These are phyloP conservation scores for Eragrostis tef DNA, from an alignment of 202 grass and related monocot species.

Conservation along the genomic window DNA sequence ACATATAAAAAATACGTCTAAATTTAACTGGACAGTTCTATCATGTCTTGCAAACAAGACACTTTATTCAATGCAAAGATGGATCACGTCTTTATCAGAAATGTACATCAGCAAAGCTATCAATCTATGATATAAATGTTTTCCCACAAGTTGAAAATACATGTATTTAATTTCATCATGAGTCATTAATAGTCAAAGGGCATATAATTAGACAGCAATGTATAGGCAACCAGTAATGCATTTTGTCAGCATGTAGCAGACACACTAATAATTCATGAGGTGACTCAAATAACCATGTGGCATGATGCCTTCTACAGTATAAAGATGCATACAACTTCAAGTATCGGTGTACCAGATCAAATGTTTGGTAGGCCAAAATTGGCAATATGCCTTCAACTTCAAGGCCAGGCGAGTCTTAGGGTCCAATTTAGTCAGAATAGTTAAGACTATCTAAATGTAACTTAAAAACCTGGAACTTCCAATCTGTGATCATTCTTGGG, in stretches of 20 bases:
- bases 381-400: neutral
- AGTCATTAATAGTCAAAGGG: neutral
- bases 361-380: neutral
- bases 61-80: conserved; percentile 29
- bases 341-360: too few species aligned
- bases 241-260: neutral
- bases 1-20: neutral
- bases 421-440: too few species aligned
- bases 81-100: neutral
- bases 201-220: neutral
- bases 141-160: conserved; percentile 3
- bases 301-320: too few species aligned
- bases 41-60: neutral
- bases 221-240: neutral
- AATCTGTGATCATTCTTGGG: too few species aligned
- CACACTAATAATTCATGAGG: too few species aligned
- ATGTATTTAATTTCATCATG: neutral
- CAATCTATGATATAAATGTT: conserved; percentile 12
- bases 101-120: conserved; percentile 27
- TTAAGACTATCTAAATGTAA: too few species aligned
- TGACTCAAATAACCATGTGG: too few species aligned
- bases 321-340: too few species aligned
- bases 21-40: neutral
- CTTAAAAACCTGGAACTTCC: too few species aligned
- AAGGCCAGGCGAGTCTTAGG: neutral